A percentile compares a stretch with the other conserved stretches of the same genome.
Evolutionary conservation across 306 rosid species (phyloP).

Genomic region (Glycine tomentella): DNA sequence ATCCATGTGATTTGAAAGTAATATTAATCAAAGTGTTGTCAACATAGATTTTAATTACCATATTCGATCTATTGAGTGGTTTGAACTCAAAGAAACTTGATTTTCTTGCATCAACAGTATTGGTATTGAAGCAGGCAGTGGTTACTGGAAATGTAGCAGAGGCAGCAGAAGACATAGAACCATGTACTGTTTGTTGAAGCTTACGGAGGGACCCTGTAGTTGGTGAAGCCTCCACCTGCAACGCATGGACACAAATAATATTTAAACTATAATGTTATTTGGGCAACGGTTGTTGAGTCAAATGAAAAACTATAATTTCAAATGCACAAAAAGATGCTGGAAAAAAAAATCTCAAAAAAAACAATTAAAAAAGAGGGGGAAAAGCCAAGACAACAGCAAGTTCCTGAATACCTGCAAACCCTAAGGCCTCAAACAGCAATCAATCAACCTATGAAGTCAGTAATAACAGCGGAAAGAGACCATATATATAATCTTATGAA

Average conservation of each 20-base stretch:
- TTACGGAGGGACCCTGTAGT: slow-evolving; percentile 87
- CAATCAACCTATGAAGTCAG: slow-evolving; percentile 40
- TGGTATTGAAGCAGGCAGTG: slow-evolving; percentile 57
- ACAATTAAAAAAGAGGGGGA: neutral
- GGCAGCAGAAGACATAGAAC: slow-evolving; percentile 51
- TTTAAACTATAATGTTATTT: slow-evolving; percentile 36
- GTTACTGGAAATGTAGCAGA: slow-evolving; percentile 53
- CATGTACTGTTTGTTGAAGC: slow-evolving; percentile 64
- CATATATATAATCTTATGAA: slow-evolving; percentile 38
- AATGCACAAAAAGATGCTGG: slow-evolving; percentile 9
- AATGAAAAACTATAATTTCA: neutral
- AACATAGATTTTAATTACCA: slow-evolving; percentile 61
- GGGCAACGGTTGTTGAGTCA: slow-evolving; percentile 40
- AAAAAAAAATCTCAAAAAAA: slow-evolving; percentile 5
- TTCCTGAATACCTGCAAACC: slow-evolving; percentile 33
- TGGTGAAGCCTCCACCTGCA: slow-evolving; percentile 98
- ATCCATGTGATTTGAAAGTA: slow-evolving; percentile 15
- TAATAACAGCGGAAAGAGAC: slow-evolving; percentile 40
- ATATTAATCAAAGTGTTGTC: slow-evolving; percentile 12
- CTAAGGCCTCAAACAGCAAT: slow-evolving; percentile 42
- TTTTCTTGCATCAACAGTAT: slow-evolving; percentile 58
- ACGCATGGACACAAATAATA: slow-evolving; percentile 30
- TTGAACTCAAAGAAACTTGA: slow-evolving; percentile 82
- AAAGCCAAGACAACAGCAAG: neutral
- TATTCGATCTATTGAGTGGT: slow-evolving; percentile 62